Base-by-base conservation (phyloP, 2,329 filamentous ascomycete species). In the Botrytis cinerea region DNA sequence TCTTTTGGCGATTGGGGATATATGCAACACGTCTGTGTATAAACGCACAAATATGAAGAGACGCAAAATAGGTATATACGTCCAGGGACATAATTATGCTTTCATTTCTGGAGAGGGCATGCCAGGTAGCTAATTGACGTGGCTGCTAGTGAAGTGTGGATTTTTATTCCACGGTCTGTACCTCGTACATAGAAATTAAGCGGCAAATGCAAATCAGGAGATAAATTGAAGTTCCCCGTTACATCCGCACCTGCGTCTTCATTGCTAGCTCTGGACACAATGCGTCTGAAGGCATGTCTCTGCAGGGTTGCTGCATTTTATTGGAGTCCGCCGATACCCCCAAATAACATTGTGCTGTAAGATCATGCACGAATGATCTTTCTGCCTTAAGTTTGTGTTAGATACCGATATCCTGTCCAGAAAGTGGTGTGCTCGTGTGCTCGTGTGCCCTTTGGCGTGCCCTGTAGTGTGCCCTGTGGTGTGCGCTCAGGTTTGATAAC, bases 191-290 rank as follows among this genome's bases (percentile, higher is more conserved):
- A 57, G 51, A 28, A 66, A 46, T 35, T 22, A 67, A 45, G 61
- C 38, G 38, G 61, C 61, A 45, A 63, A 63, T 63, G 60, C 60
- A 63, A 63, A 63, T 63, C 60, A 63, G 60, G 60, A 63, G 60
- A 43, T 63, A 28, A 63, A 63, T 28, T 28, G 38, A 5, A 57
- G 6, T 25, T 69, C 46, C 66, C 35, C 32, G 46, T 28, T 69
- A 57, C 64, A 68, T 68, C 28, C 64, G 64, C 64, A 51, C 48
- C 64, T 54, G 64, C 64, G 40, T 43, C 60, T 62, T 38, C 60
- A 62, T 43, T 43, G 16, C 22, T 40, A 43, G 60, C 25, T 40
- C n/a, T 68, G 43, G 45, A 28, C 28, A 32, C 38, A 38, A 46
- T 40, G 66, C 51, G 40, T 57, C 54, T 68, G 32, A 32, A 35